Evolutionary conservation across 1,284 basidiomycete genomes (phyloP).

Genomic region (Ceratobasidium sp.): DNA sequence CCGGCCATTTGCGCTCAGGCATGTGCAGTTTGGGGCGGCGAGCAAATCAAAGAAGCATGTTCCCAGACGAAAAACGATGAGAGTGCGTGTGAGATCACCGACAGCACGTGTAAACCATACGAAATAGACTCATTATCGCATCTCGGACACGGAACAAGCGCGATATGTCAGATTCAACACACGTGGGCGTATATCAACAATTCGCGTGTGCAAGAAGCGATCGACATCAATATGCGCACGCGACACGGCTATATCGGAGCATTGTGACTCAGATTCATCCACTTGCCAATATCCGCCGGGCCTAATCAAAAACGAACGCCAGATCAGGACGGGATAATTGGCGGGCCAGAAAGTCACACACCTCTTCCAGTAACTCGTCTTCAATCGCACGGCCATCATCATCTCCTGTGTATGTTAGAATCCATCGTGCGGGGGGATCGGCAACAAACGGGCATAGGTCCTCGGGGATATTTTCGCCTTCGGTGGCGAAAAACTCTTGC

Average conservation of each 20-base stretch:
- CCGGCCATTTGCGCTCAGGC: conserved; percentile 1
- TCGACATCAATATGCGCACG: conserved; percentile 8
- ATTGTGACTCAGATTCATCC: neutral
- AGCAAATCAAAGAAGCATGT: conserved; percentile 1
- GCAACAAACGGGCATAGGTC: conserved; percentile 77
- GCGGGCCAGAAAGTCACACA: neutral
- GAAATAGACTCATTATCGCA: neutral
- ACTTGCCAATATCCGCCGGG: conserved; percentile 20
- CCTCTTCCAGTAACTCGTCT: conserved; percentile 29
- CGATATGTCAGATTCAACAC: conserved; percentile 5
- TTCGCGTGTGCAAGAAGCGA: conserved; percentile 11
- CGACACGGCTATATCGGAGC: conserved; percentile 13
- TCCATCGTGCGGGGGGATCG: conserved; percentile 59
- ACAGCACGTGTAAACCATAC: neutral
- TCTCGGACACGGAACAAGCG: neutral
- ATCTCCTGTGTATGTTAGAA: conserved; percentile 36
- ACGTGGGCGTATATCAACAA: conserved; percentile 8
- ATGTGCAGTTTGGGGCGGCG: neutral
- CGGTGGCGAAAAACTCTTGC: conserved; percentile 70
- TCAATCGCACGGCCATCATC: conserved; percentile 36
- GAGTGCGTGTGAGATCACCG: neutral
- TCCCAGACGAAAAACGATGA: no score
- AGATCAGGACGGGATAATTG: conserved; percentile 4
- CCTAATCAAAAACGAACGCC: neutral
- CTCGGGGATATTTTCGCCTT: conserved; percentile 73